Base-by-base conservation (phyloP, 202 grass and related monocot genomes). In the Musa balbisiana region DNA sequence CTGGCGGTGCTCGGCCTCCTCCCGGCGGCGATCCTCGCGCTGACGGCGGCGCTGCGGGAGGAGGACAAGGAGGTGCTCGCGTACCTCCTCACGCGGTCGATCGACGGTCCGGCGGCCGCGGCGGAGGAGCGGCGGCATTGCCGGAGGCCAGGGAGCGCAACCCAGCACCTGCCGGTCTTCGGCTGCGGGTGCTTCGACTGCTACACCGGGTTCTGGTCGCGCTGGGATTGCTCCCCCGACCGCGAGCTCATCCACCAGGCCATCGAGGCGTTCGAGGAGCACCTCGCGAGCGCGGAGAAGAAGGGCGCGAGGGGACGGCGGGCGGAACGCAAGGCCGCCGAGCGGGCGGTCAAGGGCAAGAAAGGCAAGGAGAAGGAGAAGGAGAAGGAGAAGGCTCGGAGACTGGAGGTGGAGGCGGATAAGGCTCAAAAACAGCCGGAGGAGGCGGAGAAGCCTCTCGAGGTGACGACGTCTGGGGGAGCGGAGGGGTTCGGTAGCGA, bases 171-270 rank as follows among this genome's bases (percentile, higher is more conserved):
- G 19, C 85, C 92, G 20, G 74, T 76, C 70, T 88, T 92, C 55
- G 85, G 55, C 26, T 96, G 89, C 76, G 92, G 85, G 0, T 96
- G 92, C 88, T 96, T 96, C 77, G 89, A 83, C 58, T 96, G 92
- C 85, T 96, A 96, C 83, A 92, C 83, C 62, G 81, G 83, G 22
- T 96, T 86, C 75, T 96, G 92, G 89, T 90, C 89, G 2, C 82
- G 92, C 6, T 96, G 92, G 92, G 66, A 96, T 79, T 75, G 79
- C 71, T 96, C 92, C 10, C 64, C 79, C 6, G 72, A 89, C 64
- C 78, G 83, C 67, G 87, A 89, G 25, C 52, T 89, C 43, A 90
- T 96, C 49, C 89, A 96, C 79, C 85, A 78, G 51, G 89, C 82
- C 65, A 96, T 96, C 56, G 89, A 96, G 74, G 92, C 83, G 0